These are phyloP conservation scores for Neostapfia colusana DNA, from an alignment of 176 grass and related monocot species.

Conservation along the genomic window DNA sequence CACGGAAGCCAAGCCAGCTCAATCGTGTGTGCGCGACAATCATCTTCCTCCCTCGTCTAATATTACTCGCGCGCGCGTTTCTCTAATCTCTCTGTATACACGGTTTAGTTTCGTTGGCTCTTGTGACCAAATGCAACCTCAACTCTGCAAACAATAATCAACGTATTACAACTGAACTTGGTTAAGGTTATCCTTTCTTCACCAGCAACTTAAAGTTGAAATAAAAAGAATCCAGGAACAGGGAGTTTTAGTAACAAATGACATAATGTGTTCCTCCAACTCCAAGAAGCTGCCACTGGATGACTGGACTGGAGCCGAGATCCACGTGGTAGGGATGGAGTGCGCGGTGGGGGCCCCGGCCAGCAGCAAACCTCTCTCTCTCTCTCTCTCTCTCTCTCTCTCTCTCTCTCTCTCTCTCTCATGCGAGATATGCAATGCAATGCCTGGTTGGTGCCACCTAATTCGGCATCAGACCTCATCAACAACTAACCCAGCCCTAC, in stretches of 20 bases:
- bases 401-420: too few species aligned
- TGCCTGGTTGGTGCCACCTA: conserved; percentile 63
- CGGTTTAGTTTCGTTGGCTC: too few species aligned
- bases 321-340: conserved; percentile 29
- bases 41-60: background rate
- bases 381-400: too few species aligned
- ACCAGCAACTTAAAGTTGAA: background rate
- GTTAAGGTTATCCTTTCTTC: background rate
- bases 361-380: conserved; percentile 5
- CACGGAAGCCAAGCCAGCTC: conserved; percentile 10
- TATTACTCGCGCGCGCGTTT: too few species aligned
- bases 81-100: background rate
- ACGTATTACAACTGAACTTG: background rate
- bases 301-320: background rate
- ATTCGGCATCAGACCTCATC: conserved; percentile 50
- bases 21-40: background rate
- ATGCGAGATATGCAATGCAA: too few species aligned
- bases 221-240: background rate
- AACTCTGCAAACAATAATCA: too few species aligned
- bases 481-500: conserved; percentile 28
- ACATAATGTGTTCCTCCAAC: background rate
- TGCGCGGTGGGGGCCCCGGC: background rate
- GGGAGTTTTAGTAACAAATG: background rate
- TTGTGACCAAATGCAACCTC: too few species aligned
- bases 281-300: conserved; percentile 11